Evolutionary conservation across 345 rosid species (phyloP).

Genomic region (Ricinus communis): DNA sequence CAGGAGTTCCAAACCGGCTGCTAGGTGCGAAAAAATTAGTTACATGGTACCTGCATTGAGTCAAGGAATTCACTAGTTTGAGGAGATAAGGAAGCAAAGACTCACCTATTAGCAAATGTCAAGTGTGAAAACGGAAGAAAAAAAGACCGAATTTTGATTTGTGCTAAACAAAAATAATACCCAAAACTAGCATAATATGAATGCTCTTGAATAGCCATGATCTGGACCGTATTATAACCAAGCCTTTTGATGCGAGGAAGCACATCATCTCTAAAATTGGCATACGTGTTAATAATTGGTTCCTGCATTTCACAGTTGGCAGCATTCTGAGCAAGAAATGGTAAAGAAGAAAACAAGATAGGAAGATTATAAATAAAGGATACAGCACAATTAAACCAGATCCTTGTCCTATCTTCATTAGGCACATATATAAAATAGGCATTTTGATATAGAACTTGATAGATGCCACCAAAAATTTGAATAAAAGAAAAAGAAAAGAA

Average conservation of each 20-base stretch:
- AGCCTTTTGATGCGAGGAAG: conserved; percentile 94
- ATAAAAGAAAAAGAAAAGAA: background rate
- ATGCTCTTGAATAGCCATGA: conserved; percentile 99
- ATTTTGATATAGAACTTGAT: background rate
- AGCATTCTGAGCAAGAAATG: conserved; percentile 14
- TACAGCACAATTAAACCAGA: background rate
- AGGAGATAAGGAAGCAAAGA: conserved; percentile 18
- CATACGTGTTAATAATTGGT: conserved; percentile 78
- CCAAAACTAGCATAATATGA: conserved; percentile 98
- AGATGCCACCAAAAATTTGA: background rate
- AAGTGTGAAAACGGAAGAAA: background rate
- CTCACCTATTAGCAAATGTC: too few species aligned
- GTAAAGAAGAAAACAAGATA: background rate
- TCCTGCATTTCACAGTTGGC: conserved; percentile 55
- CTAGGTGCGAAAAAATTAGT: conserved; percentile 95
- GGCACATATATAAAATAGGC: background rate
- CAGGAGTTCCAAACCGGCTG: conserved; percentile 98
- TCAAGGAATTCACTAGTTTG: conserved; percentile 22
- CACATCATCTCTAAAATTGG: conserved; percentile 87
- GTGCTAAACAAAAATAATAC: conserved; percentile 41
- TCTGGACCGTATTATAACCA: conserved; percentile 95
- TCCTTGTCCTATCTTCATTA: background rate
- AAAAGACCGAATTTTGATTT: background rate
- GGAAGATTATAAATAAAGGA: background rate
- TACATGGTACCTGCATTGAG: conserved; percentile 81